Evolutionary conservation across 2,329 filamentous ascomycete genomes (phyloP).

Genomic region (Monilinia laxa): DNA sequence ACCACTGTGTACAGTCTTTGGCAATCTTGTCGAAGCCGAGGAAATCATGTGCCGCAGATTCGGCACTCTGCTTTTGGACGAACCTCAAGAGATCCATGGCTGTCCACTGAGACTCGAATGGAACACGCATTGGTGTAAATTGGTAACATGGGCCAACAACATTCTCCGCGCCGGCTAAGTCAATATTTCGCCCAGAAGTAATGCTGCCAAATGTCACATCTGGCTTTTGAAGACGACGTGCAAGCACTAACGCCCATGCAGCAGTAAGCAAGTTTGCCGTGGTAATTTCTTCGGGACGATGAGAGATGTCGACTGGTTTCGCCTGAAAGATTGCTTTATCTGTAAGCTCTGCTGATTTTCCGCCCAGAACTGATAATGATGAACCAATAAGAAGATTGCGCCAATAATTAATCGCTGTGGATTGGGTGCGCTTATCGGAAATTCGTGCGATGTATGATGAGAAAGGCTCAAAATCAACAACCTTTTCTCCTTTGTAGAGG

Average conservation of each 20-base stretch:
- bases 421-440: conserved; percentile 34
- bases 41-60: conserved; percentile 40
- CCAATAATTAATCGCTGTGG: conserved; percentile 45
- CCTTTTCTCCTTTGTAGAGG: conserved; percentile 41
- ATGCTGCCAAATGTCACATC: conserved; percentile 39
- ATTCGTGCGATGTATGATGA: conserved; percentile 42
- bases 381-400: conserved; percentile 44
- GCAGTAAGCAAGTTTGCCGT: conserved; percentile 46
- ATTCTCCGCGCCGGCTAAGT: conserved; percentile 41
- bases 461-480: conserved; percentile 42
- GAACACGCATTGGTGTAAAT: conserved; percentile 47
- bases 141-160: conserved; percentile 49
- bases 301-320: conserved; percentile 30
- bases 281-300: conserved; percentile 42
- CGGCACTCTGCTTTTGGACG: conserved; percentile 41
- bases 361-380: conserved; percentile 26
- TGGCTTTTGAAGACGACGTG: conserved; percentile 32
- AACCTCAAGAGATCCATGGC: conserved; percentile 39
- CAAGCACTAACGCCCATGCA: conserved; percentile 46
- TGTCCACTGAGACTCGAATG: conserved; percentile 41
- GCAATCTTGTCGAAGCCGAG: conserved; percentile 42
- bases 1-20: conserved; percentile 42
- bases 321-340: conserved; percentile 41
- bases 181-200: conserved; percentile 46
- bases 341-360: conserved; percentile 23